Evolutionary conservation across 78 protist species (phyloP), one percentile per base, ranked within the genome.

Genomic region (Dictyostelium citrinum): DNA sequence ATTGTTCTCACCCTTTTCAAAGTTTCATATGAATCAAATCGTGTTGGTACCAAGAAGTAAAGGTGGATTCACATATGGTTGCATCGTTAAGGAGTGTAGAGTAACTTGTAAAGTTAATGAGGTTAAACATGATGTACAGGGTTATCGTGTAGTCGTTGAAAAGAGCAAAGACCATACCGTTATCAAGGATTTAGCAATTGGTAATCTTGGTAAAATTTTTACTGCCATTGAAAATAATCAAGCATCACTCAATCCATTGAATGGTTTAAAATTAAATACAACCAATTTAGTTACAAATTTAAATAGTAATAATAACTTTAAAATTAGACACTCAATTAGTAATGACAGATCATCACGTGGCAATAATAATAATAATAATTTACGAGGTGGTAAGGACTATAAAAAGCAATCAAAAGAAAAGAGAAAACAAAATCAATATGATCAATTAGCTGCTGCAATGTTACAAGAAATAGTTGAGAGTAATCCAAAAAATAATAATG

Each of bases 61-160:
- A 41, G 96, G 96, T 60, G 96, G 96, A 12, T 95, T 95, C 84
- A 83, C 95, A 16, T 95, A 95, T 58, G 96, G 95, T 41, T 37
- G 72, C 1, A 77, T 95, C 22, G 35, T 95, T n/a, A 86, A 90
- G 20, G 95, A 91, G 77, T 83, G 95, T 27, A 64, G 71, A 24
- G 93, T 88, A 10, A 74, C 93, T 17, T 88, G 93, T 79, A 88
- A 88, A 45, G 93, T 88, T 1, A 83, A 72, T 31, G 85, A 88
- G 3, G 55, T 88, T 60, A 88, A 88, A 29, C 93, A 88, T 67
- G 93, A 88, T 17, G 93, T 88, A 11, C 67, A 35, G 33, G 93
- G 93, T 3, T 79, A 88, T 49, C 84, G 93, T 68, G 93, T 88
- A 41, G 33, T 88, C 3, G 93, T 88, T 1, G 93, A 88, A 22